Evolutionary conservation across 1,284 basidiomycete species (phyloP), one percentile per base, ranked within the genome.

Genomic region (Cutaneotrichosporon arboriforme): DNA sequence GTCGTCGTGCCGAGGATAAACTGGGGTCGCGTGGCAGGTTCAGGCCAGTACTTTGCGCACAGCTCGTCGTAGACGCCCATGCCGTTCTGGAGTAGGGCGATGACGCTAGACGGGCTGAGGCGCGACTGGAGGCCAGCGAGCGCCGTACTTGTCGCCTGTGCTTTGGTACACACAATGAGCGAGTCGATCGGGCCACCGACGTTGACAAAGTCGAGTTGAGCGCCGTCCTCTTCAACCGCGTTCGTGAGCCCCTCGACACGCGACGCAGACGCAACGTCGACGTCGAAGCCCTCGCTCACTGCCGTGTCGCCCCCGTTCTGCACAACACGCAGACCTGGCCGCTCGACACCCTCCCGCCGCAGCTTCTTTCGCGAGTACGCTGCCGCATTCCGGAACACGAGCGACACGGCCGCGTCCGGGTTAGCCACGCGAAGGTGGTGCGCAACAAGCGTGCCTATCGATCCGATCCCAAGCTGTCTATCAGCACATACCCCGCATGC

Each of bases 61-160:
- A 97, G 78, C 57, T 83, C 76, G 64, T 97, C 92, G 72, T 92
- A 87, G 14, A 94, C 78, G 15, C 91, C 93, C 84, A 96, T 80
- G 78, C 70, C 93, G 70, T 97, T 97, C 69, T 96, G 89, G 46
- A 96, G 74, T 7, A 98, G 81, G 1, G 94, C 87, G 59, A 97
- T 83, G 22, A 92, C 96, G 41, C 85, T 87, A 49, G 81, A 72
- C 0, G 81, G 73, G 4, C 80, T 79, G 23, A 97, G 74, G 18
- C 90, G 83, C 9, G 81, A 81, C 5, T 81, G 72, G 46, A 97
- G 79, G 4, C 75, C 67, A 21, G 77, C 73, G 31, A 97, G 67
- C 3, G 86, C 84, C 1, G 70, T 61, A 0, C 84, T 46, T 0
- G 87, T 87, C 13, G 82, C 77, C 18, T 84, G 80, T 1, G 88